Evolutionary conservation across 1,139 yeast species (phyloP), one percentile per base, ranked within the genome.

Genomic region (Pichia sp.): DNA sequence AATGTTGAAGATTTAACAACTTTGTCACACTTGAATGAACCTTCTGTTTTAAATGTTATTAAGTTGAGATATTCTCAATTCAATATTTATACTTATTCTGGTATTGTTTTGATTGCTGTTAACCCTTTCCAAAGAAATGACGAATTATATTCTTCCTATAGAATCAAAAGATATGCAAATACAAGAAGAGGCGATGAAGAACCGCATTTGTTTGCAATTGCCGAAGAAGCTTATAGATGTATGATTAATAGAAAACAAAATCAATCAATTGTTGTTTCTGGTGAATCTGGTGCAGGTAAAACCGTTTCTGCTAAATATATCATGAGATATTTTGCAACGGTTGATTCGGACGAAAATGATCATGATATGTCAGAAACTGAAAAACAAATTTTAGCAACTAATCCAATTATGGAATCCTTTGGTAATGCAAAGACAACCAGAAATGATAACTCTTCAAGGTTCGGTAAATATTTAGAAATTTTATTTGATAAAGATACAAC

Each of bases 241-340:
- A 90, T 92, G 98, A 82, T 85, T 59, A 76, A 83, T 46, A 94
- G 88, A 60, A 73, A 77, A 40, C 74, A 79, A 59, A 90, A 92
- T 69, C 98, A 92, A 69, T 92, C 98, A 1, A 90, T 92, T 57
- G 96, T 92, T 37, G 98, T 92, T 26, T 82, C 94, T 60, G 98
- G 98, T 66, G 98, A 92, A 68, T 87, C 96, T 7, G 98, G 98
- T 66, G 98, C 98, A 24, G 98, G 98, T 68, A 94, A 92, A 64
- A 94, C 98, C 3, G 97, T 92, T 39, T 82, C 94, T 55, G 98
- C 99, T 45, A 92, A 92, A 67, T 92, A 87, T 66, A 92, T 92
- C 56, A 92, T 92, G 98, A 80, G 97, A 65, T 92, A 89, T 67
- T 90, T 92, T 68, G 97, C 98, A 5, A 82, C 96, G 11, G 97